Conservation (phyloP, 1,284 basidiomycete species). For the Clitocybe nebularis region DNA sequence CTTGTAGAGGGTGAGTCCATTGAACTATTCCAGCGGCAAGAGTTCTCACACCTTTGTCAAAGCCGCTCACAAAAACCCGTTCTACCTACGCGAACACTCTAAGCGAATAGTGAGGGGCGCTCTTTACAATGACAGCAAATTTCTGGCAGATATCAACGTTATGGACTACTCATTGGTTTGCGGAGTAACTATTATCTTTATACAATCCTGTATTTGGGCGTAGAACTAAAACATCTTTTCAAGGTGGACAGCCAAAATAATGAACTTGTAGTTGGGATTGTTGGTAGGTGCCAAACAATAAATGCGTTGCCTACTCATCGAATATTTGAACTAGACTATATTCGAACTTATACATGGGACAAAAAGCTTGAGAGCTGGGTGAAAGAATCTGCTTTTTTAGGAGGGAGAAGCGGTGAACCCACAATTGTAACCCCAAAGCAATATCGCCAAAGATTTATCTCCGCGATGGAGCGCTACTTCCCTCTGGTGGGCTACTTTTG, state of each 20-base stretch:
- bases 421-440: constrained; percentile 88
- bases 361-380: constrained; percentile 98
- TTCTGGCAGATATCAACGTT: constrained; percentile 92
- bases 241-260: constrained; percentile 75
- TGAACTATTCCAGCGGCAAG: neutral
- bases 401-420: constrained; percentile 76
- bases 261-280: constrained; percentile 93
- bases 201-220: neutral
- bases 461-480: constrained; percentile 92
- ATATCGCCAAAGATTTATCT: constrained; percentile 85
- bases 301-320: neutral
- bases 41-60: constrained; percentile 11
- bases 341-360: constrained; percentile 95
- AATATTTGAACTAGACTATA: constrained; percentile 63
- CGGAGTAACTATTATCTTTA: constrained; percentile 44
- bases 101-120: constrained; percentile 91
- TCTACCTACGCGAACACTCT: constrained; percentile 93
- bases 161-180: constrained; percentile 99
- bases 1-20: constrained; percentile 78
- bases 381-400: constrained; percentile 89
- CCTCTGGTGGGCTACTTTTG: constrained; percentile 53
- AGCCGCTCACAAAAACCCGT: constrained; percentile 75
- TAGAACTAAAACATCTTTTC: constrained; percentile 2
- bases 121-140: constrained; percentile 91
- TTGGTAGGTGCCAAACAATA: constrained; percentile 54